phyloP scores from a whole-genome alignment of 495 filamentous ascomycete genomes.

The Aspergillus haitiensis region DNA sequence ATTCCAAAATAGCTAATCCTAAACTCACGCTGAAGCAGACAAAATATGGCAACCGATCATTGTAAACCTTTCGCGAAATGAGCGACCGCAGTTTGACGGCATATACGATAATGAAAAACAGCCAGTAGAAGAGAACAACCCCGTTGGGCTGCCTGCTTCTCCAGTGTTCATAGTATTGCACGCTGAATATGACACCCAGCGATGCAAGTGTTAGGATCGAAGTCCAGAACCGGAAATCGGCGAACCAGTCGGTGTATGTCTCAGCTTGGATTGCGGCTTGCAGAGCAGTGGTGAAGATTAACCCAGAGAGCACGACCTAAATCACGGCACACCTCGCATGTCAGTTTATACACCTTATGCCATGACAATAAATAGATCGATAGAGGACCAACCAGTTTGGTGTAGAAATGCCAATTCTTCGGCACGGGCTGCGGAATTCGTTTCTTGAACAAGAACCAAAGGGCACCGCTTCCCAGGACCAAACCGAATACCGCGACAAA shows the following conservation, averaged over 20 bases:
- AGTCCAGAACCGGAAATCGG: conserved; percentile 90
- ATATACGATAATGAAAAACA: conserved; percentile 78
- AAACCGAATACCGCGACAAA: conserved; percentile 75
- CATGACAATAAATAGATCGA: background rate
- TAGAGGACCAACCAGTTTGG: conserved; percentile 69
- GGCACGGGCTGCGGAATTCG: conserved; percentile 59
- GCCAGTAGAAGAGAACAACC: conserved; percentile 95
- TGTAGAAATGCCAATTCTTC: conserved; percentile 95
- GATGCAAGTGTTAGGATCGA: conserved; percentile 76
- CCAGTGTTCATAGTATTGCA: conserved; percentile 92
- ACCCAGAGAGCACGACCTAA: conserved; percentile 67
- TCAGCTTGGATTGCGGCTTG: conserved; percentile 78
- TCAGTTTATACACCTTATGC: conserved; percentile 23
- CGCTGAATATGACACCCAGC: conserved; percentile 72
- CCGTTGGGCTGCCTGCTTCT: conserved; percentile 87
- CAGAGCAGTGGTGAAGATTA: conserved; percentile 65
- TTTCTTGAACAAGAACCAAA: conserved; percentile 74
- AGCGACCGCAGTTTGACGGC: conserved; percentile 87
- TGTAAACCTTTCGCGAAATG: conserved; percentile 70
- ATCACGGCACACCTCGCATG: background rate
- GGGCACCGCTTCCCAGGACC: conserved; percentile 69
- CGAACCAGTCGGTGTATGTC: conserved; percentile 65
- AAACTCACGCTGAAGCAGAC: conserved; percentile 72
- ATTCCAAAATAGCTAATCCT: conserved; percentile 71
- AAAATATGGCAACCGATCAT: conserved; percentile 70